A percentile compares a stretch with the other conserved stretches of the same genome.
Evolutionary conservation across 345 rosid genomes (phyloP).

Genomic region (Kandelia obovata): DNA sequence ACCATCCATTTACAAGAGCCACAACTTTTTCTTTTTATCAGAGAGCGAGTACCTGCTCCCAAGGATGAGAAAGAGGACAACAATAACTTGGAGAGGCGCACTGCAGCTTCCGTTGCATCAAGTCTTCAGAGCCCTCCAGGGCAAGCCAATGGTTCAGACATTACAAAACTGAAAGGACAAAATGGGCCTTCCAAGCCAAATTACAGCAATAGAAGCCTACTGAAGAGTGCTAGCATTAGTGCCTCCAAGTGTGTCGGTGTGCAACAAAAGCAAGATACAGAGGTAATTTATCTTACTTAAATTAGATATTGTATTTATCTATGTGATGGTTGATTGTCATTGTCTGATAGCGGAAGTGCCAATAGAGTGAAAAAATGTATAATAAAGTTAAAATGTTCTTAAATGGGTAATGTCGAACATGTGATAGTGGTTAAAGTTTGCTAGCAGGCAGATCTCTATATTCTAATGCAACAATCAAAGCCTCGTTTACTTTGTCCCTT

Average conservation of each 20-base stretch:
- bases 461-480: too few relatives aligned
- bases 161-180: background rate
- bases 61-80: constrained; percentile 43
- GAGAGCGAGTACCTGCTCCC: constrained; percentile 80
- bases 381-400: background rate
- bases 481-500: too few relatives aligned
- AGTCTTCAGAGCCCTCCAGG: constrained; percentile 49
- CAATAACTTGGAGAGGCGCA: constrained; percentile 36
- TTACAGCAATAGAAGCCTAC: constrained; percentile 55
- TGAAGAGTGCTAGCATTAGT: constrained; percentile 96
- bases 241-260: constrained; percentile 81
- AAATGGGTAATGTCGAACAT: too few relatives aligned
- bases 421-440: too few relatives aligned
- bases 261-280: constrained; percentile 37
- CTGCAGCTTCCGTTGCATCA: constrained; percentile 44
- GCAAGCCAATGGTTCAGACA: constrained; percentile 36
- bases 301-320: background rate
- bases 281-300: constrained; percentile 39
- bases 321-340: background rate
- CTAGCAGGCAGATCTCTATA: too few relatives aligned
- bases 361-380: background rate
- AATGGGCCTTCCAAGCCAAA: constrained; percentile 39
- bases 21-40: constrained; percentile 25
- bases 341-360: background rate
- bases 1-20: constrained; percentile 6